phyloP scores from a whole-genome alignment of 1,284 basidiomycete species.

The Malassezia psittaci region DNA sequence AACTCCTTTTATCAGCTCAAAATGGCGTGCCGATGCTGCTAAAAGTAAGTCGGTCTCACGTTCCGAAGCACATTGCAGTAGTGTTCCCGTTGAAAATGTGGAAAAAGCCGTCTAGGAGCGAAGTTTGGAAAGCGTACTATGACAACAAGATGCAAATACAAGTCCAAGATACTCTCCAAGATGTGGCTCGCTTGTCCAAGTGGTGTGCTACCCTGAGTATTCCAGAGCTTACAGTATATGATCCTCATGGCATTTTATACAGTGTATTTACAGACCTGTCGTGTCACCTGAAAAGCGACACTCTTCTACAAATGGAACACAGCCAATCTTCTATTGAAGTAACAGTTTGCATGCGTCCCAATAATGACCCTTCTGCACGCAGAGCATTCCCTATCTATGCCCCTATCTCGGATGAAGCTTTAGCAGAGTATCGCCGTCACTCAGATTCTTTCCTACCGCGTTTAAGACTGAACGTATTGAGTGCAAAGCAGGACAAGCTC shows the following conservation, averaged over 20 bases:
- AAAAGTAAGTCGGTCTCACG: neutral
- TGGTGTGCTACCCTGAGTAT: constrained; percentile 10
- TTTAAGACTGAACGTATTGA: constrained; percentile 9
- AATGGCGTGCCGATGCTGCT: neutral
- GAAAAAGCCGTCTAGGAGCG: neutral
- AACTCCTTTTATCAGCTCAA: neutral
- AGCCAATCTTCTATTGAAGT: neutral
- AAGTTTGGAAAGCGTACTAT: neutral
- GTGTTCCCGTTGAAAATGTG: neutral
- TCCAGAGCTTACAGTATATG: constrained; percentile 11
- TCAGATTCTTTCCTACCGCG: neutral
- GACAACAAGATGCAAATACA: neutral
- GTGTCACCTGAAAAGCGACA: neutral
- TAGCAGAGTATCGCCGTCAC: neutral
- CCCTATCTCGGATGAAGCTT: neutral
- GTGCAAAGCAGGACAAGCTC: constrained; percentile 7
- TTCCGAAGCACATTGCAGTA: constrained; percentile 10
- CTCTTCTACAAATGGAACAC: neutral
- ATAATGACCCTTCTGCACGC: neutral
- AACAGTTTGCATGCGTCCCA: neutral
- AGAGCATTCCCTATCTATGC: neutral
- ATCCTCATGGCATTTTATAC: neutral
- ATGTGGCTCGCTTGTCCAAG: neutral
- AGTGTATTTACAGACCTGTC: neutral
- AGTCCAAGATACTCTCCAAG: neutral